phyloP scores from a whole-genome alignment of 1,139 yeast species.

The Hansenula anomala region DNA sequence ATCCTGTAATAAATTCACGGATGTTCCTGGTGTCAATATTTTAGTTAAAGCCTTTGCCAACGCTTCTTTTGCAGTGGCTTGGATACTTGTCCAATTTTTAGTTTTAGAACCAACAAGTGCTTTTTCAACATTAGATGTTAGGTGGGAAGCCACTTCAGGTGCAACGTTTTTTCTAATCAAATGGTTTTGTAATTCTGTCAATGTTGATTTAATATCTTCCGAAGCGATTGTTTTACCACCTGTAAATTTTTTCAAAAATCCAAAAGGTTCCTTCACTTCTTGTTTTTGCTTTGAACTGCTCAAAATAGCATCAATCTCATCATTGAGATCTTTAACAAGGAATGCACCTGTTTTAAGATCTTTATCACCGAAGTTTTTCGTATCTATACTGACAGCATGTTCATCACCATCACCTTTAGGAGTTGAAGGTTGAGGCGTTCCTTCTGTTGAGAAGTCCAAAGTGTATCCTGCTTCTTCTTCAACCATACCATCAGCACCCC shows the following conservation, averaged over 20 bases:
- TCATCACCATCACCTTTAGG: conserved; percentile 18
- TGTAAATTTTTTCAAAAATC: conserved; percentile 49
- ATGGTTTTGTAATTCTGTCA: conserved; percentile 48
- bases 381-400: conserved; percentile 30
- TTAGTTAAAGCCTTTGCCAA: conserved; percentile 74
- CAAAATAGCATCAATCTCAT: conserved; percentile 40
- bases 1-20: conserved; percentile 82
- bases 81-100: conserved; percentile 59
- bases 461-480: conserved; percentile 34
- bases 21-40: conserved; percentile 87
- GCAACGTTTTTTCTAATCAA: conserved; percentile 46
- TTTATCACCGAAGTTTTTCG: conserved; percentile 40
- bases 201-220: conserved; percentile 50
- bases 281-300: conserved; percentile 20
- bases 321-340: conserved; percentile 42
- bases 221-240: conserved; percentile 56
- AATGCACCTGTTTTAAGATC: conserved; percentile 43
- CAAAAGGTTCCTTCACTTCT: conserved; percentile 35
- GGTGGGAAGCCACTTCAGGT: conserved; percentile 53
- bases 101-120: conserved; percentile 63
- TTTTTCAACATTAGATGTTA: conserved; percentile 54
- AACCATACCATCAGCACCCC: conserved; percentile 45
- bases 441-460: conserved; percentile 42
- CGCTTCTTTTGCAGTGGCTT: conserved; percentile 57
- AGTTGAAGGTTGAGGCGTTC: conserved; percentile 12